Base-by-base conservation (phyloP, 208 protist species). In the Kentomonas sorsogonicus region DNA sequence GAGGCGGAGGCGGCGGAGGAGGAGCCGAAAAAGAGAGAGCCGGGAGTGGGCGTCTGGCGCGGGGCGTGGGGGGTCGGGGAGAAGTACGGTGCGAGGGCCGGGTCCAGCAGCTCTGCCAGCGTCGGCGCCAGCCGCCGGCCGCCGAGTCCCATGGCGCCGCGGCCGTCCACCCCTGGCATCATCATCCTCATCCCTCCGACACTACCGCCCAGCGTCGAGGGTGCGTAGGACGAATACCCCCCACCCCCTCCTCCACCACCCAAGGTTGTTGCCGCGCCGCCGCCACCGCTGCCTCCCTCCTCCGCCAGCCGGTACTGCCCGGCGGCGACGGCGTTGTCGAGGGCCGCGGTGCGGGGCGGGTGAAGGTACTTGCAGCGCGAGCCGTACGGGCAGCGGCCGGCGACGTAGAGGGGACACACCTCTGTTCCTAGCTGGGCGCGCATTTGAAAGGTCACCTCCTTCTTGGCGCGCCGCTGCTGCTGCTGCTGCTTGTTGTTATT, bases 311-410 rank as follows among this genome's bases (percentile, higher is more conserved):
- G 60, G 50, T 69, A 63, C 39, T 64, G 54, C 45, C 34, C 55
- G 13, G 61, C 16, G 22, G 50, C 41, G 39, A 60, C 63, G 30
- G 62, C 55, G 53, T 75, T 75, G n/a, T 46, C 3, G 0, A 75
- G n/a, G 2, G 69, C 69, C 4, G 52, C 20, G 25, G 62, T 69
- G 38, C 68, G 62, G 25, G 70, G 63, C 22, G 69, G 69, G 38
- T 76, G 69, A 58, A 71, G 52, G 44, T 70, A 70, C 39, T 60
- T 47, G 38, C 69, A 76, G 0, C 69, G 69, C 0, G 69, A 76
- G 3, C 69, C 69, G 39, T 76, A 76, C 5, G 25, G 54, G 23
- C 69, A 76, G 23, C 48, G 18, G 0, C 69, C 69, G 43, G 26
- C 39, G 43, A 76, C 64, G 48, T 66, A 76, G 20, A 67, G 69